Evolutionary conservation across 2,329 filamentous ascomycete genomes (phyloP), one percentile per base, ranked within the genome.

Genomic region (Paracorniculantispora psalliotae): DNA sequence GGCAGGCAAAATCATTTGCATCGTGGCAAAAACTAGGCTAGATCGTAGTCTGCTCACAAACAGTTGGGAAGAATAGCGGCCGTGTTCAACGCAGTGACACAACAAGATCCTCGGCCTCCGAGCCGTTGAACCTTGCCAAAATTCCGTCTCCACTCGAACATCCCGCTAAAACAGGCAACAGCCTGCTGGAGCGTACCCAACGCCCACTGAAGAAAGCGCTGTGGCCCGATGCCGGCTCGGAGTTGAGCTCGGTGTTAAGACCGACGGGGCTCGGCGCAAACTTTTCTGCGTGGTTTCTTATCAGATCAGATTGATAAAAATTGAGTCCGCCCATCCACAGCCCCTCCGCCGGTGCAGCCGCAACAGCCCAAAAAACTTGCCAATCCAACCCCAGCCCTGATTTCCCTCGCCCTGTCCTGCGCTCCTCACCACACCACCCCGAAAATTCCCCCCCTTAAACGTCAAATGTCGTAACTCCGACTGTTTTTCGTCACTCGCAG

Each of bases 241-340:
- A 43, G 19, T 53, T 49, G 25, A 44, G 25, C 39, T 61, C 62
- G 61, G 61, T 44, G 48, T 62, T 53, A 47, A 46, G 49, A 56
- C 51, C 35, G 46, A 51, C 39, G n/a, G 23, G 33, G 21, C 57
- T 59, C 57, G 57, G 57, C 49, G 63, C 60, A 64, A 68, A 69
- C 63, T 61, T 67, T 63, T 68, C 66, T 63, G 61, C 46, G 59
- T 25, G 15, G 41, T 49, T 57, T 50, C 52, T 71, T 73, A 74
- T 74, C 72, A 71, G 72, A 73, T 73, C 64, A 69, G 72, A 74
- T 74, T 74, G 72, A 74, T 74, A 73, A 74, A 71, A 65, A 65
- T 64, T 47, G 47, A 47, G 43, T 10, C 17, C 39, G 23, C 60
- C 67, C 66, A 66, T 67, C 63, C 60, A 62, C 61, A 65, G 60